Evolutionary conservation across 257 asterid genomes (phyloP), one percentile per base, ranked within the genome.

Genomic region (Solanum lycopersicoides): DNA sequence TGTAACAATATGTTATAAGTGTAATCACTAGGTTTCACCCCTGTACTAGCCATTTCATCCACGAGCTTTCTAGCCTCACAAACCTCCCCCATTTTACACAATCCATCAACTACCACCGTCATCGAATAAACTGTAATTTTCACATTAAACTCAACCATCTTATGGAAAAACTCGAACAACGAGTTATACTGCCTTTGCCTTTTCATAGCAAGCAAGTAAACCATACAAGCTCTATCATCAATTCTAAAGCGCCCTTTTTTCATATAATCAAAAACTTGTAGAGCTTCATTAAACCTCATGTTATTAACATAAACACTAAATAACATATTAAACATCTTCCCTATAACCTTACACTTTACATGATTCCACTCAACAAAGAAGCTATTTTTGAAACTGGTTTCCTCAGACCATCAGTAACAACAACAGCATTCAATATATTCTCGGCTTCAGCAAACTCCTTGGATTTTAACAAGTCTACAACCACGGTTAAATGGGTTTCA

Each of bases 171-270:
- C 16, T 66, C 88, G 56, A 83, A 89, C 90, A 94, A 77, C 9
- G 87, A 82, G 56, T 93, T 96, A 13, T 89, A 89, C 42, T 88
- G 88, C 85, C 86, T 88, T 88, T 87, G 79, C 84, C 88, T 93
- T 92, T 92, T 95, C 85, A 91, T 87, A 30, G 95, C 97, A 86
- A 93, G 75, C 91, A 97, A 89, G 89, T 90, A 94, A 73, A 39
- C 98, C 95, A 92, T 93, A 84, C 98, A 95, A 89, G 98, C 93
- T 69, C 96, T 94, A 84, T 93, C 97, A 69, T 94, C 98, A 66
- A 95, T 93, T 84, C 32, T 90, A 63, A 93, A 84, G 71, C 91
- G 95, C 75, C 86, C 87, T 2, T 59, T 88, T 21, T 86, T 85
- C 92, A 89, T 83, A 66, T 83, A 73, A 39, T 89, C 92, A 72